These are phyloP conservation scores for Epichloe sibirici DNA, from an alignment of 2,329 filamentous ascomycete species.

Conservation along the genomic window DNA sequence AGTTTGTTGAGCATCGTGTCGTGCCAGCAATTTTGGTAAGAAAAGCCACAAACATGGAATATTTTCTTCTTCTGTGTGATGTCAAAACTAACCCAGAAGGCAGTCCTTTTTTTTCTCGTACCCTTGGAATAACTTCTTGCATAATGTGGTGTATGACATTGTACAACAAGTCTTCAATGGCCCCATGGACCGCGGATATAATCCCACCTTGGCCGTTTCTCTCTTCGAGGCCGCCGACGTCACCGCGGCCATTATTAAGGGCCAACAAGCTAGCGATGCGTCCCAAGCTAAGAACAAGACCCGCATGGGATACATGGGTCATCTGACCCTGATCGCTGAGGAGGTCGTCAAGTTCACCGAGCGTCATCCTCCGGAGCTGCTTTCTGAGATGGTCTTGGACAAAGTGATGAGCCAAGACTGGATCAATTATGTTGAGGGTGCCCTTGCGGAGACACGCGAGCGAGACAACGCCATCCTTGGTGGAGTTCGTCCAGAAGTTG, in stretches of 20 bases:
- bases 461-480: constrained; percentile 97
- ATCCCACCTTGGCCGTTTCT: constrained; percentile 78
- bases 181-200: constrained; percentile 91
- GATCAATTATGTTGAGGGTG: constrained; percentile 90
- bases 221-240: constrained; percentile 85
- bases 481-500: constrained; percentile 84
- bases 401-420: constrained; percentile 82
- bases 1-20: constrained; percentile 88
- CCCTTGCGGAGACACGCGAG: constrained; percentile 84
- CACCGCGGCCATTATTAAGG: constrained; percentile 83
- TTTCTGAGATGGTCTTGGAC: constrained; percentile 74
- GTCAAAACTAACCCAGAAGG: constrained; percentile 1
- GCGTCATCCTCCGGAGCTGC: constrained; percentile 74
- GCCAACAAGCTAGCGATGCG: constrained; percentile 76
- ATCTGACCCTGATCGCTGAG: constrained; percentile 91
- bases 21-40: constrained; percentile 90
- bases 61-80: not conserved
- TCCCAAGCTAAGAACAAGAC: constrained; percentile 76
- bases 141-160: constrained; percentile 98
- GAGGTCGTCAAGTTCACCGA: constrained; percentile 98
- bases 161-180: constrained; percentile 99
- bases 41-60: constrained; percentile 2
- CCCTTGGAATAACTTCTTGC: constrained; percentile 98
- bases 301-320: constrained; percentile 95
- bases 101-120: constrained; percentile 97